A percentile compares a stretch with the other conserved stretches of the same genome.
Evolutionary conservation across 2,329 filamentous ascomycete species (phyloP).

Genomic region (Aspergillus caelatus): DNA sequence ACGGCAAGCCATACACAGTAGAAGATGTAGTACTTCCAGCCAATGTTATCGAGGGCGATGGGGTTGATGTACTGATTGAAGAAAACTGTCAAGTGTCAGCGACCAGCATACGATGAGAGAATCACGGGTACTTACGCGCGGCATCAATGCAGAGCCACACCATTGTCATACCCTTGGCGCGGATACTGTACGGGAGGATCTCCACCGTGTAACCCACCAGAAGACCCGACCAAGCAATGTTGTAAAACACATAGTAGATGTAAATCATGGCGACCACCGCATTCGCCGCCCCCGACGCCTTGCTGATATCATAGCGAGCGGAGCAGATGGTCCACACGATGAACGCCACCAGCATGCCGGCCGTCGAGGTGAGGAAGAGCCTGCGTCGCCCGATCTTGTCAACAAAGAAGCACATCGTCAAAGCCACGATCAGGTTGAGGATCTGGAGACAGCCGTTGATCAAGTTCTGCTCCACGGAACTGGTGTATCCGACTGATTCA

Average conservation of each 20-base stretch:
- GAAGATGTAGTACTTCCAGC: slow-evolving; percentile 44
- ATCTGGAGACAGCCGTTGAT: slow-evolving; percentile 48
- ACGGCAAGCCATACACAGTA: slow-evolving; percentile 38
- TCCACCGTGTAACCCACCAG: slow-evolving; percentile 49
- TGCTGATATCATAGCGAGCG: slow-evolving; percentile 36
- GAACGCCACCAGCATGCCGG: slow-evolving; percentile 50
- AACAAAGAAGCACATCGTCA: slow-evolving; percentile 42
- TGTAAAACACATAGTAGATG: slow-evolving; percentile 47
- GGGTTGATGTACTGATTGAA: slow-evolving; percentile 42
- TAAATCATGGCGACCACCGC: slow-evolving; percentile 49
- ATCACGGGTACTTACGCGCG: slow-evolving; percentile 13
- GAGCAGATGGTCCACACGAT: slow-evolving; percentile 47
- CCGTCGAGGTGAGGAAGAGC: slow-evolving; percentile 47
- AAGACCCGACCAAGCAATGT: slow-evolving; percentile 41
- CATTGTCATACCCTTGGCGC: slow-evolving; percentile 50
- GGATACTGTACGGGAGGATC: slow-evolving; percentile 53
- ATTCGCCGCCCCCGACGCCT: slow-evolving; percentile 35
- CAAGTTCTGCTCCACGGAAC: slow-evolving; percentile 40
- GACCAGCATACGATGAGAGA: background rate
- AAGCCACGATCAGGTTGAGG: slow-evolving; percentile 41
- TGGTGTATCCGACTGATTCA: slow-evolving; percentile 40
- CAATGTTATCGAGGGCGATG: slow-evolving; percentile 33
- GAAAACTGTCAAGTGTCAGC: slow-evolving; percentile 26
- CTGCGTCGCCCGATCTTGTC: slow-evolving; percentile 47
- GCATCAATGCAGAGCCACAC: slow-evolving; percentile 38